Evolutionary conservation across 768 basidiomycete species (phyloP).

Genomic region (Agaricus subrufescens): DNA sequence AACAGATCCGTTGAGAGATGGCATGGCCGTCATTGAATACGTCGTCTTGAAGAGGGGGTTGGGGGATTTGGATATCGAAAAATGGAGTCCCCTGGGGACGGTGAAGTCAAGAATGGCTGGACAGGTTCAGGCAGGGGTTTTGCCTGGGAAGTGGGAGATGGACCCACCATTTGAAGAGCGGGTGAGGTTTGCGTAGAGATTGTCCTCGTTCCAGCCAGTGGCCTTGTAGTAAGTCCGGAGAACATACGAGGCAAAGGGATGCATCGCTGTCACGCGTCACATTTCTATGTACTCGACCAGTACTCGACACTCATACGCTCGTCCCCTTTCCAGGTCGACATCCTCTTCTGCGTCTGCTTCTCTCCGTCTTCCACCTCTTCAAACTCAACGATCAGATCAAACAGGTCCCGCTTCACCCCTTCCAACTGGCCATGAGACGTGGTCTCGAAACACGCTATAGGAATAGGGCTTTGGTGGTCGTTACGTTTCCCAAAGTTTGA

Average conservation of each 20-base stretch:
- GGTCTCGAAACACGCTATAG: conserved; percentile 8
- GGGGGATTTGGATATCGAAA: conserved; percentile 83
- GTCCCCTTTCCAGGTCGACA: not conserved
- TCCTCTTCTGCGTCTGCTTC: not conserved
- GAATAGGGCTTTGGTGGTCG: not conserved
- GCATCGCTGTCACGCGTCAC: conserved; percentile 34
- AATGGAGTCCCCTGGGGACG: conserved; percentile 75
- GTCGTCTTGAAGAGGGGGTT: conserved; percentile 86
- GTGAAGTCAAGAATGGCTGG: conserved; percentile 89
- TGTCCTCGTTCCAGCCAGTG: conserved; percentile 98
- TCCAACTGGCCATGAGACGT: not conserved
- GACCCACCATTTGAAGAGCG: conserved; percentile 78
- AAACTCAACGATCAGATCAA: conserved; percentile 1
- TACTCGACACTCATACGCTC: not conserved
- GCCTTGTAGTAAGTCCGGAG: conserved; percentile 84
- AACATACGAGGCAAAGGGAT: conserved; percentile 85
- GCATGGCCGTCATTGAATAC: conserved; percentile 90
- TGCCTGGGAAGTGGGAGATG: not conserved
- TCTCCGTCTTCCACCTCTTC: conserved; percentile 2
- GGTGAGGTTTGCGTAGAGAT: conserved; percentile 85
- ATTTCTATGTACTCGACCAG: conserved; percentile 3
- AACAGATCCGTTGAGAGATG: conserved; percentile 87
- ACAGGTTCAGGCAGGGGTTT: not conserved
- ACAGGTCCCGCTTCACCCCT: not conserved
- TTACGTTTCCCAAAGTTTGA: not conserved